Evolutionary conservation across 202 grass and related monocot species (phyloP), one percentile per base, ranked within the genome.

Genomic region (Musa balbisiana): DNA sequence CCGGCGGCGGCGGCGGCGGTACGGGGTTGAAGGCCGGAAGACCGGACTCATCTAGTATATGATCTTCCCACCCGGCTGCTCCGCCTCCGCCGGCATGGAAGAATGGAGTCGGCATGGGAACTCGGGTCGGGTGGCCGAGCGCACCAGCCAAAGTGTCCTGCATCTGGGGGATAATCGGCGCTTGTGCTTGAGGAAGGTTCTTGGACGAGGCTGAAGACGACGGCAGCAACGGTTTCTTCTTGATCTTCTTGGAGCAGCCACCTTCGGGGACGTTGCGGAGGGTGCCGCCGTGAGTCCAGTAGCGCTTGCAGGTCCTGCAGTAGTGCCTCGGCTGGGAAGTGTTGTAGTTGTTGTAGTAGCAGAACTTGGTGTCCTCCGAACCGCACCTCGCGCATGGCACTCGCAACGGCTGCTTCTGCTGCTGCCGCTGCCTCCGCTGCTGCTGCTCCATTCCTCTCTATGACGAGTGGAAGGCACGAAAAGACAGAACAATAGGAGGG

Each of bases 261-360:
- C 67, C 67, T 17, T 70, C 67, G 49, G 67, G 67, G 67, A 70
- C 67, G 67, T 70, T 70, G 67, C 67, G 67, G 33, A 70, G 67
- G 43, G 16, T 70, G 49, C 67, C 67, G 33, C 67, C 67, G 17
- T 51, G 67, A 33, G 67, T 70, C 67, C 67, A 70, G 19, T 70
- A 49, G 67, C 67, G 67, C 67, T 70, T 70, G 67, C 67, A 70
- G 67, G 67, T 51, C 67, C 67, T 33, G 67, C 67, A 70, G 67
- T 70, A 70, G 67, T 70, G 20, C 43, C 67, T 25, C 27, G 94
- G 94, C 83, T 98, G 94, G 1, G 83, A 53, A 2, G 82, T 79
- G 81, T 89, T 98, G 91, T 98, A 98, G 87, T 94, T 98, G 88
- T 98, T 98, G 91, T 89, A 98, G 88, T 98, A 98, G 79, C 94